phyloP scores from a whole-genome alignment of 129 eudicot species.

The Deinandra increscens region DNA sequence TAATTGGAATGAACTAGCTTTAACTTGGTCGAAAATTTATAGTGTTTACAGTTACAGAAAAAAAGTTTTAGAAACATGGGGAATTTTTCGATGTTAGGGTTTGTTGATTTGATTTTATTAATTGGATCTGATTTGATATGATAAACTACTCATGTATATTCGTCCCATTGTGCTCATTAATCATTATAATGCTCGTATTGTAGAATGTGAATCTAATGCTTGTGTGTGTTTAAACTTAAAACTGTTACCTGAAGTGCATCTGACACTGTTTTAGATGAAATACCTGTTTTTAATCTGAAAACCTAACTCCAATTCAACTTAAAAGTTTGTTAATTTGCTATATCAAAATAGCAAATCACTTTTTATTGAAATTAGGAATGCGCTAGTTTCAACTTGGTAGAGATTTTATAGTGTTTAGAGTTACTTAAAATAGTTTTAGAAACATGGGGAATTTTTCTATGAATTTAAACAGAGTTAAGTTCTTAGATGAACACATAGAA shows the following conservation, averaged over 20 bases:
- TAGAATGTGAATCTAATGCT: slow-evolving; percentile 4
- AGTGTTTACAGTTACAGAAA: neutral
- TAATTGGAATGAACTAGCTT: neutral
- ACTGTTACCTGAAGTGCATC: too few relatives aligned
- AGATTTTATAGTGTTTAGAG: too few relatives aligned
- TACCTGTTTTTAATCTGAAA: neutral
- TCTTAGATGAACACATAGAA: neutral
- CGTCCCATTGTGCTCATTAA: too few relatives aligned
- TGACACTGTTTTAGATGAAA: neutral
- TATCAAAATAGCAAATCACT: too few relatives aligned
- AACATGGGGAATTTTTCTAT: neutral
- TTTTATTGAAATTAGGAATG: neutral
- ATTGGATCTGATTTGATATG: too few relatives aligned
- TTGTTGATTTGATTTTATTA: too few relatives aligned
- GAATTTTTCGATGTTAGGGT: too few relatives aligned
- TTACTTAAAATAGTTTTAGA: neutral
- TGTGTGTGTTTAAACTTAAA: slow-evolving; percentile 2
- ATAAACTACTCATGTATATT: too few relatives aligned
- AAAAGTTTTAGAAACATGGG: too few relatives aligned
- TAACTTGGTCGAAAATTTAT: neutral
- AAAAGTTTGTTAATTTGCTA: neutral
- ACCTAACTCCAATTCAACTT: neutral
- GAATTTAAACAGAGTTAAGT: neutral
- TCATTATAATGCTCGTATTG: too few relatives aligned
- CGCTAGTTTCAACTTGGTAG: neutral